Evolutionary conservation across 345 rosid genomes (phyloP).

Genomic region (Cardamine resedifolia): DNA sequence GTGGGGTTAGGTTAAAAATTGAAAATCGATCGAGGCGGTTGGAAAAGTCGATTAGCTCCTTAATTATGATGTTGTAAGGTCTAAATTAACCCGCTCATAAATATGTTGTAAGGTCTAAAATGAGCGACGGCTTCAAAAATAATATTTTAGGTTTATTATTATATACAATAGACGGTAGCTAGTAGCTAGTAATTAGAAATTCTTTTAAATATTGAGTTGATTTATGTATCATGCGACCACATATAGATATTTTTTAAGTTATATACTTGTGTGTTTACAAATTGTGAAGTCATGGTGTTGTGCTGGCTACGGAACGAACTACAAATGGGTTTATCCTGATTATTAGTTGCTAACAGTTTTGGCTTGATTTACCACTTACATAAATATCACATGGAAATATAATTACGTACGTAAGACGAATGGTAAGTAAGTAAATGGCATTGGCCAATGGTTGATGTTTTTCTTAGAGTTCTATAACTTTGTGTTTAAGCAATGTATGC

Average conservation of each 20-base stretch:
- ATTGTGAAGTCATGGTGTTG: not conserved
- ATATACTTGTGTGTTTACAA: not conserved
- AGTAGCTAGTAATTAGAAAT: too few relatives aligned
- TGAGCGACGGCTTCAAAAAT: not conserved
- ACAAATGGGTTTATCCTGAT: conserved; percentile 5
- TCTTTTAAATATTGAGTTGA: too few relatives aligned
- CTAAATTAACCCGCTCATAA: not conserved
- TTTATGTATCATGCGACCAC: too few relatives aligned
- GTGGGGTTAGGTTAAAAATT: not conserved
- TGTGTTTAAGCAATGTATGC: not conserved
- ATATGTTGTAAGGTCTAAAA: not conserved
- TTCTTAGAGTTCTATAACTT: not conserved
- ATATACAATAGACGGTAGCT: too few relatives aligned
- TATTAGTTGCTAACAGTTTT: conserved; percentile 20
- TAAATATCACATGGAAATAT: conserved; percentile 10
- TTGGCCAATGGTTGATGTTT: conserved; percentile 11
- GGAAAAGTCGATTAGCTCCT: not conserved
- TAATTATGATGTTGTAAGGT: not conserved
- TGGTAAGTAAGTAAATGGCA: not conserved
- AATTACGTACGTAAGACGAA: not conserved
- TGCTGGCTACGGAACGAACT: conserved; percentile 10
- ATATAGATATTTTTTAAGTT: not conserved
- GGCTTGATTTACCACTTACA: not conserved
- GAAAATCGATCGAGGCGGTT: not conserved
- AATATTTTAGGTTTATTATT: not conserved